These are phyloP conservation scores for Citrullus amarus DNA, from an alignment of 306 rosid genomes.

Conservation along the genomic window DNA sequence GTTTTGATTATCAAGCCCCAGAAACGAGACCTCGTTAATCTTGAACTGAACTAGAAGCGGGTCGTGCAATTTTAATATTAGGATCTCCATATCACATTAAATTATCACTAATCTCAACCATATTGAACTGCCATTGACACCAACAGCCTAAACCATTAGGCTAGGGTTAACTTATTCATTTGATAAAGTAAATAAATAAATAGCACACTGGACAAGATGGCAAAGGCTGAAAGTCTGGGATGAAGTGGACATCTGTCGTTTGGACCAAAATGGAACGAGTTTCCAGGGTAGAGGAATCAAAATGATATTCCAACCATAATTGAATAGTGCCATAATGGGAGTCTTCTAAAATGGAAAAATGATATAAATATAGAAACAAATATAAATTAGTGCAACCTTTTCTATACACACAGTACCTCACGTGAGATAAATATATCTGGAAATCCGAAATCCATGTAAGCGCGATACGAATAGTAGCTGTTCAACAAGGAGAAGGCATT, in stretches of 20 bases:
- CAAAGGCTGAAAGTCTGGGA: neutral
- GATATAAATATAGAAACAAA: neutral
- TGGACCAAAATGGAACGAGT: no score
- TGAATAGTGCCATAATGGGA: neutral
- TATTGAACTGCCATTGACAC: neutral
- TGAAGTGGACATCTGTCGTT: neutral
- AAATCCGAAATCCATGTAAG: constrained; percentile 93
- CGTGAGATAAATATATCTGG: constrained; percentile 84
- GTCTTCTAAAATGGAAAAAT: neutral
- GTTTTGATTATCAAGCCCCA: neutral
- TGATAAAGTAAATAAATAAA: neutral
- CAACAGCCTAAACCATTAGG: neutral
- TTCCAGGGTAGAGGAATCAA: neutral
- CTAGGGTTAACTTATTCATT: neutral
- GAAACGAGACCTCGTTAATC: neutral
- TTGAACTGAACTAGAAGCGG: neutral
- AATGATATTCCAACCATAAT: neutral
- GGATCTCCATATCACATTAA: neutral
- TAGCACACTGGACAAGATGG: neutral
- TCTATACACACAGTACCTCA: constrained; percentile 46
- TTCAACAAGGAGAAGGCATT: constrained; percentile 17
- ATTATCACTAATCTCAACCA: neutral
- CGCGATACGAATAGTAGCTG: constrained; percentile 89
- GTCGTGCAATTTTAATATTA: neutral
- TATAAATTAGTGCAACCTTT: neutral